These are phyloP conservation scores for Babjeviella inositovora DNA, from an alignment of 805 yeast genomes.

Conservation along the genomic window DNA sequence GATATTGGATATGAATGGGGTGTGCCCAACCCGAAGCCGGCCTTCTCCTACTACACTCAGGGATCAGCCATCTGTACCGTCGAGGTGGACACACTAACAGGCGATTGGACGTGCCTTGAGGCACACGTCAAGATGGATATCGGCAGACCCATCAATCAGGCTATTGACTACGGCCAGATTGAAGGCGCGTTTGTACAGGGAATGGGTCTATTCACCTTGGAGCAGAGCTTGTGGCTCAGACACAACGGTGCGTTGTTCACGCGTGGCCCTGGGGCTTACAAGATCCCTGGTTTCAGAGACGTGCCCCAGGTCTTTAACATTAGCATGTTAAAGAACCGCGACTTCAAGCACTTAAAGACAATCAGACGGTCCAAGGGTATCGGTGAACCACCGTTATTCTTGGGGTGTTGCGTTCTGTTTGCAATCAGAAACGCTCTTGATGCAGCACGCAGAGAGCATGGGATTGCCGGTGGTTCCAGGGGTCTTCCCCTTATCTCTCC, in stretches of 20 bases:
- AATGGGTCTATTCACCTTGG: slow-evolving; percentile 29
- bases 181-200: slow-evolving; percentile 35
- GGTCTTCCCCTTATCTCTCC: slow-evolving; percentile 17
- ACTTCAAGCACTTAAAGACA: slow-evolving; percentile 23
- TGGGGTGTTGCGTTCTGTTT: slow-evolving; percentile 22
- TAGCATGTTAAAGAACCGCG: slow-evolving; percentile 19
- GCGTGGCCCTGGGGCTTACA: slow-evolving; percentile 30
- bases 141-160: slow-evolving; percentile 29
- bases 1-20: slow-evolving; percentile 25
- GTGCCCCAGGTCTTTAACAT: slow-evolving; percentile 27
- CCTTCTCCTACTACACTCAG: slow-evolving; percentile 28
- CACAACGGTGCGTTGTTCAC: slow-evolving; percentile 23
- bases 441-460: slow-evolving; percentile 15
- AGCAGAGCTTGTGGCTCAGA: slow-evolving; percentile 26
- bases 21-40: slow-evolving; percentile 23
- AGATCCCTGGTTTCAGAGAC: slow-evolving; percentile 32
- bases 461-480: slow-evolving; percentile 6
- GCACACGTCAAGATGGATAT: slow-evolving; percentile 29
- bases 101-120: slow-evolving; percentile 25
- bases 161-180: slow-evolving; percentile 32
- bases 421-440: slow-evolving; percentile 25
- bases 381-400: slow-evolving; percentile 33
- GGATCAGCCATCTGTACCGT: slow-evolving; percentile 23
- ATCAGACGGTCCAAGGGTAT: slow-evolving; percentile 27
- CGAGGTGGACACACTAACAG: slow-evolving; percentile 28